Conservation (phyloP, 1,284 basidiomycete species). For the Pascua sp. region DNA sequence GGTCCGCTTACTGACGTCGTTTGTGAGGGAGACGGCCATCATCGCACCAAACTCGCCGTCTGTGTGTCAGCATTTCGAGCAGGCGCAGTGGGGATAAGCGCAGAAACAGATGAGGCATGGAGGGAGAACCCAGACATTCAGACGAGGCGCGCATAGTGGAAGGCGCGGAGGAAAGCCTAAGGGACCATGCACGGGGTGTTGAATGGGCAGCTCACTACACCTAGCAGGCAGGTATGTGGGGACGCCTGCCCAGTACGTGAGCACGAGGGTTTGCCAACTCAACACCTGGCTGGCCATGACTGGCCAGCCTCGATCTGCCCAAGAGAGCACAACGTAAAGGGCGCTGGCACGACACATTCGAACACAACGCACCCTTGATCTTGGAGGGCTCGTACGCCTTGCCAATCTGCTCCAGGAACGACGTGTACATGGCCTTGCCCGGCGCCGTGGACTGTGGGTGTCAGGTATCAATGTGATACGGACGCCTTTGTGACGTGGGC, state of each 20-base stretch:
- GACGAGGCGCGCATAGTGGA: too few species aligned
- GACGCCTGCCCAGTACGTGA: background rate
- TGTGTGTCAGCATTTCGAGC: slow-evolving; percentile 3
- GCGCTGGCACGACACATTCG: background rate
- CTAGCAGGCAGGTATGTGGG: background rate
- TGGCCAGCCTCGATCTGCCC: too few species aligned
- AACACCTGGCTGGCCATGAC: too few species aligned
- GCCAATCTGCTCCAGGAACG: slow-evolving; percentile 66
- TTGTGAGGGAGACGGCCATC: slow-evolving; percentile 81
- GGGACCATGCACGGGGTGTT: too few species aligned
- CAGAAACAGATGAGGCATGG: too few species aligned
- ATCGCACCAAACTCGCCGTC: slow-evolving; percentile 82
- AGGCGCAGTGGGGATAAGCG: background rate
- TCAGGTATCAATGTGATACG: background rate
- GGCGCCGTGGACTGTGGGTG: slow-evolving; percentile 59
- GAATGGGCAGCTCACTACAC: too few species aligned
- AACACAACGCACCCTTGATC: slow-evolving; percentile 62
- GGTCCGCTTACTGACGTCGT: slow-evolving; percentile 61
- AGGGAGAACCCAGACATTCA: too few species aligned
- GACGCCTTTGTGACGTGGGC: too few species aligned
- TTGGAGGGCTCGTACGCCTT: slow-evolving; percentile 65
- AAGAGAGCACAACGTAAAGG: too few species aligned
- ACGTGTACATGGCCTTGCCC: slow-evolving; percentile 67
- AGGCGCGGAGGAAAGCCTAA: too few species aligned
- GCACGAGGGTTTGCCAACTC: too few species aligned